These are phyloP conservation scores for Atkinsonella hypoxylon DNA, from an alignment of 2,329 filamentous ascomycete species.

Conservation along the genomic window DNA sequence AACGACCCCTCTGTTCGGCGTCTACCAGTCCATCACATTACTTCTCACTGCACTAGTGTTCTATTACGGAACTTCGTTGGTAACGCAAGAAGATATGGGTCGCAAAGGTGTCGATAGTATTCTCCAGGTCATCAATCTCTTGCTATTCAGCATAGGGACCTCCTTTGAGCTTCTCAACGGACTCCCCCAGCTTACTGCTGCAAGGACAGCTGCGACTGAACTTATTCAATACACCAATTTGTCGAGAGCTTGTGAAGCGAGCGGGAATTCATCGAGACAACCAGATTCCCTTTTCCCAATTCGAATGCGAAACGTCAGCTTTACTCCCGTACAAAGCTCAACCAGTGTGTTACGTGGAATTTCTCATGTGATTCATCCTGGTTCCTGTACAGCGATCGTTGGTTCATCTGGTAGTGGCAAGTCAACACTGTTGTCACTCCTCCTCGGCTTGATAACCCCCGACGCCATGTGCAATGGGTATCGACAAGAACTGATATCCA, in stretches of 20 bases:
- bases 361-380: slow-evolving; percentile 48
- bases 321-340: slow-evolving; percentile 23
- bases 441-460: slow-evolving; percentile 58
- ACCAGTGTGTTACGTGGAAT: background rate
- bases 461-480: background rate
- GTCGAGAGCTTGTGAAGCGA: slow-evolving; percentile 1
- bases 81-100: slow-evolving; percentile 33
- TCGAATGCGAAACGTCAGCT: slow-evolving; percentile 41
- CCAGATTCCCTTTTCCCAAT: slow-evolving; percentile 30
- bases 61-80: slow-evolving; percentile 63
- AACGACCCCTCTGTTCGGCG: slow-evolving; percentile 60
- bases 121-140: slow-evolving; percentile 65
- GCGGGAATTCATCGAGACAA: slow-evolving; percentile 22
- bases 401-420: slow-evolving; percentile 85
- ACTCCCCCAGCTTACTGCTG: slow-evolving; percentile 69
- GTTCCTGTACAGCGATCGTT: slow-evolving; percentile 64
- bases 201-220: slow-evolving; percentile 58
- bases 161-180: slow-evolving; percentile 57
- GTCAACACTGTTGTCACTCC: slow-evolving; percentile 64
- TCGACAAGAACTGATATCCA: slow-evolving; percentile 2
- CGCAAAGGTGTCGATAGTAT: slow-evolving; percentile 42
- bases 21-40: slow-evolving; percentile 61
- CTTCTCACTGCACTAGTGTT: slow-evolving; percentile 72
- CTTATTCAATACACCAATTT: slow-evolving; percentile 55
- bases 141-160: slow-evolving; percentile 73